Percentiles rank a stretch among this genome's conserved stretches.
These are phyloP conservation scores for Coccomyxa sp. DNA, from an alignment of 139 green algal species.

Conservation along the genomic window DNA sequence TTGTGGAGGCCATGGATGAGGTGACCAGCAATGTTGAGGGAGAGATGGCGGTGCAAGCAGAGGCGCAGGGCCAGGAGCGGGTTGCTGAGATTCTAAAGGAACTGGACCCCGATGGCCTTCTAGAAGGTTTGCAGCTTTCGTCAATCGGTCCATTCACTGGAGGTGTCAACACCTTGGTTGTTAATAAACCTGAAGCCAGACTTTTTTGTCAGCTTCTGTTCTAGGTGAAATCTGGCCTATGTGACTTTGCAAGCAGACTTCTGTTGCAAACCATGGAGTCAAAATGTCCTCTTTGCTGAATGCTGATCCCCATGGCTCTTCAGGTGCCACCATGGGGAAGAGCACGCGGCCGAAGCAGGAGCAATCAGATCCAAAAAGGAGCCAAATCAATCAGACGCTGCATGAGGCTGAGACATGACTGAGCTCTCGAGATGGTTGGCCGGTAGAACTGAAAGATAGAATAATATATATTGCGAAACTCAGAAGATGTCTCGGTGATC, in stretches of 20 bases:
- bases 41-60: neutral
- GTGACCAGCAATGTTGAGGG: neutral
- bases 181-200: neutral
- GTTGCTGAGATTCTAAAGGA: neutral
- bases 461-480: no score
- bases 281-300: neutral
- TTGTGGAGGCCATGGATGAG: neutral
- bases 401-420: no score
- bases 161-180: neutral
- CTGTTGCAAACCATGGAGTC: neutral
- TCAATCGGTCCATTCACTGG: no score
- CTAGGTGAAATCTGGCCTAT: neutral
- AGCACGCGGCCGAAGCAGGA: no score
- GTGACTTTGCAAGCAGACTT: neutral
- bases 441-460: no score
- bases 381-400: no score
- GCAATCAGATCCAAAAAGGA: no score
- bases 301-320: no score
- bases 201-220: neutral
- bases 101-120: neutral
- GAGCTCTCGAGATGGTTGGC: no score
- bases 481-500: no score
- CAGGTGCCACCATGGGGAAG: no score
- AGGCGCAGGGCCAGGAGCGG: neutral
- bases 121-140: neutral